Base-by-base conservation (phyloP, 441 rosid genomes). In the Sinapis alba region DNA sequence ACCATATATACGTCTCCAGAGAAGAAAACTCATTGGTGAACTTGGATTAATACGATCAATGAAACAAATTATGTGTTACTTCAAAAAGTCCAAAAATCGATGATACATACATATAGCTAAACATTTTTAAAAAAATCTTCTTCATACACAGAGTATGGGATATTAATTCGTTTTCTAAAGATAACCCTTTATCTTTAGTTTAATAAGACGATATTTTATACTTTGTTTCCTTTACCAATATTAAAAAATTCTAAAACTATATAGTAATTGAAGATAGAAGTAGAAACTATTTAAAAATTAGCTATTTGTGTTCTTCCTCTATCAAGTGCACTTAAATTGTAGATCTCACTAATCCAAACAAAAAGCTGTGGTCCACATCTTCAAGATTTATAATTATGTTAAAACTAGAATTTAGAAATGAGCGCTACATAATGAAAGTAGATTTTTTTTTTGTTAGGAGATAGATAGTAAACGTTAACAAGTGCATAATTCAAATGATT, bases 401-500 rank as follows among this genome's bases (percentile, higher is more conserved):
- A 10, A 24, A 10, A 24, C 41, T 38, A 70, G 0, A 6, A 43
- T 26, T 26, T 58, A 57, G 3, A 38, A 43, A 26, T 26, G 28
- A 28, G 34, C 34, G 6, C 34, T 28, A 34, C 11, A 34, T 34
- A 34, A 10, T 34, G 41, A 34, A 34, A 34, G 41, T 34, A 34
- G 41, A 8, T 34, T 8, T 34, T 34, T 34, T 34, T 34, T 9
- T 3, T 34, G 34, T 34, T 34, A 34, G 41, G 12, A 34, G 41
- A 10, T 54, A 34, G 41, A 10, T 54, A 34, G 53, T 24, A 62
- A n/a, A 43, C 21, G 19, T 12, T 20, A 16, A 6, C 41, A 6
- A 53, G 45, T 64, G 58, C 71, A 65, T 20, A 56, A n/a, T 18
- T 10, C 41, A 73, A 5, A 18, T 54, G 58, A 13, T 26, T 65